Percentiles rank a stretch among this genome's conserved stretches.
These are phyloP conservation scores for Glutinoglossum americanum DNA, from an alignment of 495 filamentous ascomycete genomes.

Conservation along the genomic window DNA sequence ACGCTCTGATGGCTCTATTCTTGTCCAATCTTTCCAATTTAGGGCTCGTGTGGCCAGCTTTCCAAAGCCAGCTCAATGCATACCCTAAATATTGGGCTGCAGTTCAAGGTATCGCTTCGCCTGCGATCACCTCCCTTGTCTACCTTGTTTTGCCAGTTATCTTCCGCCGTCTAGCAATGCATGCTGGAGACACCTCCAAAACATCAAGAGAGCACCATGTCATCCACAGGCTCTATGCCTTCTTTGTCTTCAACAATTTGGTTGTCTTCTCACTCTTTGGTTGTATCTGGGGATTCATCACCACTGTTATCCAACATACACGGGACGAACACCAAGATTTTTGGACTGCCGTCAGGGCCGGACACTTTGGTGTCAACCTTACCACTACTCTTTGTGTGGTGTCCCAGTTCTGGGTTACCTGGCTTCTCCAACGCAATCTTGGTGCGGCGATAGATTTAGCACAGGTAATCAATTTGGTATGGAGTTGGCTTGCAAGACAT, in stretches of 20 bases:
- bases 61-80: conserved; percentile 36
- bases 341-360: conserved; percentile 45
- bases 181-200: conserved; percentile 71
- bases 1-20: conserved; percentile 88
- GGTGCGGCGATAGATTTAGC: conserved; percentile 77
- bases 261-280: conserved; percentile 82
- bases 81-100: conserved; percentile 56
- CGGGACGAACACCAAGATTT: conserved; percentile 28
- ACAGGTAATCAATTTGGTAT: conserved; percentile 59
- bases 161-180: conserved; percentile 64
- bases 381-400: conserved; percentile 51
- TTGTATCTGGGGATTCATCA: conserved; percentile 49
- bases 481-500: conserved; percentile 61
- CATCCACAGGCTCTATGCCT: conserved; percentile 72
- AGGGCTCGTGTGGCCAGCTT: conserved; percentile 58
- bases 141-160: conserved; percentile 78
- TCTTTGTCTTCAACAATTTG: conserved; percentile 96
- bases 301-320: conserved; percentile 32
- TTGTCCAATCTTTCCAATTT: conserved; percentile 65
- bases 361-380: conserved; percentile 34
- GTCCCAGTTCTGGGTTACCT: conserved; percentile 85
- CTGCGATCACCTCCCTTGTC: conserved; percentile 69
- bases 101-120: conserved; percentile 86
- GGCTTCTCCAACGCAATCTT: conserved; percentile 77
- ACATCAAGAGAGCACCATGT: conserved; percentile 88